Percentiles rank a stretch among this genome's conserved stretches.
These are phyloP conservation scores for Holtermanniella nyarrowii DNA, from an alignment of 768 basidiomycete species.

Conservation along the genomic window DNA sequence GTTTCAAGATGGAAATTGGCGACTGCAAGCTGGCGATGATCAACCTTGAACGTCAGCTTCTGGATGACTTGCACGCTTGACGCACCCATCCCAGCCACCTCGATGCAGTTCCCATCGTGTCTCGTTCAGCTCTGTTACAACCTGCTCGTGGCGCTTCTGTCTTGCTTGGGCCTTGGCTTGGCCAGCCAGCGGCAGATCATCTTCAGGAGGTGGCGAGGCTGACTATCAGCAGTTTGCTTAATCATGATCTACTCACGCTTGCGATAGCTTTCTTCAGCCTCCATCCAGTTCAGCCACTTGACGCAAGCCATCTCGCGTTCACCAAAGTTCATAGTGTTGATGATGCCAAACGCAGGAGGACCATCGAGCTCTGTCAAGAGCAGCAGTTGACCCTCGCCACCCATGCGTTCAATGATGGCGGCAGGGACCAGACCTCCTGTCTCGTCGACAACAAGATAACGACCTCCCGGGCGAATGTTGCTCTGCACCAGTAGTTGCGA, in stretches of 20 bases:
- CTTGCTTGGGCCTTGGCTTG: conserved; percentile 17
- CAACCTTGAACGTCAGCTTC: conserved; percentile 46
- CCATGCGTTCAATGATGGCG: conserved; percentile 74
- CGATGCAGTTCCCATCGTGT: conserved; percentile 70
- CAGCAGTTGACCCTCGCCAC: conserved; percentile 70
- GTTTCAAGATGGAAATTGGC: conserved; percentile 65
- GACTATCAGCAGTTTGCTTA: neutral
- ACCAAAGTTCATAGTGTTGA: conserved; percentile 76
- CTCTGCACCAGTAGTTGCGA: conserved; percentile 77
- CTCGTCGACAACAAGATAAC: conserved; percentile 82
- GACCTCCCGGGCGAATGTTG: conserved; percentile 74
- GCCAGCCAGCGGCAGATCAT: conserved; percentile 13
- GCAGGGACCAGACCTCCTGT: conserved; percentile 79
- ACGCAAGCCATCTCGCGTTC: conserved; percentile 47
- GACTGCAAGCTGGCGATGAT: conserved; percentile 77
- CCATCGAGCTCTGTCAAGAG: conserved; percentile 82
- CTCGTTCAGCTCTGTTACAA: conserved; percentile 52
- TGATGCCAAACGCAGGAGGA: conserved; percentile 78
- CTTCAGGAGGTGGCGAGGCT: conserved; percentile 30
- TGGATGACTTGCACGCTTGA: conserved; percentile 5
- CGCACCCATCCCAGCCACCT: conserved; percentile 83
- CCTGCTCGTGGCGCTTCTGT: conserved; percentile 58
- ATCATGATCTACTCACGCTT: conserved; percentile 18
- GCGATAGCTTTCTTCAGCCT: conserved; percentile 63
- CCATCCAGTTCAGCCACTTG: conserved; percentile 71